Base-by-base conservation (phyloP, 2,329 filamentous ascomycete genomes). In the Paecilomyces sp. region DNA sequence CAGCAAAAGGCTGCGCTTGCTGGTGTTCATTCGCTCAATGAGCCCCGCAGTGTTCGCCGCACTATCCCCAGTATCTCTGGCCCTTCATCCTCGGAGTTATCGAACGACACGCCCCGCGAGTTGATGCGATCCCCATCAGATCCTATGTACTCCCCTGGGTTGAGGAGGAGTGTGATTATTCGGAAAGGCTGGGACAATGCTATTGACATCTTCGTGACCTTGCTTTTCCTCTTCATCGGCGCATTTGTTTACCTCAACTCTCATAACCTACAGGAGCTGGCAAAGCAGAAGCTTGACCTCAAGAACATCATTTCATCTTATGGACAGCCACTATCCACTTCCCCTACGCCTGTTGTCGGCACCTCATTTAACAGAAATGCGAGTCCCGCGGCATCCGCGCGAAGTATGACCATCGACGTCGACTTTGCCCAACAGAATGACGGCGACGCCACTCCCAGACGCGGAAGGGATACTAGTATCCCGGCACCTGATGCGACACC, bases 1-100 rank as follows among this genome's bases (percentile, higher is more conserved):
- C 83, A 86, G 64, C 76, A 88, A 11, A 81, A 82, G 11, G 81
- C 85, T 58, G 85, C 82, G 1, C 76, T 93, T 58, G 82, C 90
- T 8, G 90, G 90, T n/a, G 88, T 88, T 1, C 90, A 92, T 68
- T 83, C 82, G 1, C 77, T 90, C 47, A 83, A 85, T 33, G 76
- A 77, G 28, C 69, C 70, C 2, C 75, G 77, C n/a, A 63, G 68
- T 25, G 61, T 70, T 18, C 70, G 70, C 31, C 68, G 70, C 7
- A 73, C 69, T n/a, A 73, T 80, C 22, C 75, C 79, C 22, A 79
- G 77, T 52, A 78, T 82, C 51, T 76, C 76, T 1, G 75, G 72
- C 9, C 74, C 78, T 1, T 58, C 62, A 7, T 65, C 72, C 1
- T 69, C 72, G 0, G 62, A 68, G 0, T 71, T 68, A 2, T 67